Percentiles rank a stretch among this genome's conserved stretches.
Evolutionary conservation across 306 rosid genomes (phyloP).

Genomic region (Lithocarpus polystachyus): DNA sequence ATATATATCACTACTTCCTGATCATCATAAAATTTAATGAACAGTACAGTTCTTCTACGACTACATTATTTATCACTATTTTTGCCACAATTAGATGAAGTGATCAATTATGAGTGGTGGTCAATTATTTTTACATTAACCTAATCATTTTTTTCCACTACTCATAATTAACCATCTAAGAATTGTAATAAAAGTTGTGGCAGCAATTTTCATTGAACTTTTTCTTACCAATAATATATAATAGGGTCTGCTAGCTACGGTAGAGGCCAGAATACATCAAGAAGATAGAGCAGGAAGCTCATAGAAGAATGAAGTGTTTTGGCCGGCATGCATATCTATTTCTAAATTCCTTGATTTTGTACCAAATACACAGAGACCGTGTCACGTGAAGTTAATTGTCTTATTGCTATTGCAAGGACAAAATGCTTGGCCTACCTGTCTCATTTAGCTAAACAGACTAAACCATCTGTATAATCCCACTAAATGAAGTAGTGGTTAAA

Average conservation of each 20-base stretch:
- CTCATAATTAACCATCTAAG: too few species aligned
- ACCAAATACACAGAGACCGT: background rate
- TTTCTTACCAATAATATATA: background rate
- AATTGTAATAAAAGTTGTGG: too few species aligned
- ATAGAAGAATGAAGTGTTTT: conserved; percentile 2
- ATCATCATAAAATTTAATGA: too few species aligned
- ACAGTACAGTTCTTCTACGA: too few species aligned
- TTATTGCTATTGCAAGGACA: background rate
- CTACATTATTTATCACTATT: too few species aligned
- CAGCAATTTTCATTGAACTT: too few species aligned
- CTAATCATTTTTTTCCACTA: too few species aligned
- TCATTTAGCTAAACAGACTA: background rate
- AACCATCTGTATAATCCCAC: background rate
- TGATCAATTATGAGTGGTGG: too few species aligned
- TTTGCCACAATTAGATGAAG: too few species aligned
- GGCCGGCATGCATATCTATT: background rate
- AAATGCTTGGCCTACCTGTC: conserved; percentile 1
- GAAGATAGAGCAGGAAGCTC: background rate
- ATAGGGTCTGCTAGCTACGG: background rate
- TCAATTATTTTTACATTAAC: too few species aligned
- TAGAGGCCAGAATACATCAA: background rate
- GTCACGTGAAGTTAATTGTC: conserved; percentile 12
- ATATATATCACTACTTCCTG: too few species aligned
- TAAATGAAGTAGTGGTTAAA: background rate
- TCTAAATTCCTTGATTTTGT: background rate